phyloP scores from a whole-genome alignment of 129 eudicot species.

The Artemisia tridentata region DNA sequence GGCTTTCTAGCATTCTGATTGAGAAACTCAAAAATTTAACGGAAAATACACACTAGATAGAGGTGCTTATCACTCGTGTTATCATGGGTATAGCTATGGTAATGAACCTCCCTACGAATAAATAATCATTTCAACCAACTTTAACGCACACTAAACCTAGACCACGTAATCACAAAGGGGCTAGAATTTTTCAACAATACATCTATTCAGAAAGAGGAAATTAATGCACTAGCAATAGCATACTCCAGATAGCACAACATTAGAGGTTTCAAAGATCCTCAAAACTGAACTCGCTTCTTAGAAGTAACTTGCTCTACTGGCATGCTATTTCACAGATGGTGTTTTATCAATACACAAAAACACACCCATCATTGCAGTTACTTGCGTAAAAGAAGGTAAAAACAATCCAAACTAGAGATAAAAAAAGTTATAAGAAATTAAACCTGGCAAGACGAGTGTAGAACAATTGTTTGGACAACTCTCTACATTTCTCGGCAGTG shows the following conservation, averaged over 20 bases:
- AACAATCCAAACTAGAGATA: no score
- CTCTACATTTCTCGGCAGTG: constrained; percentile 32
- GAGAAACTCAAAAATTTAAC: no score
- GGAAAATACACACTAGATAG: no score
- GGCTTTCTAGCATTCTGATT: no score
- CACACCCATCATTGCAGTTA: neutral
- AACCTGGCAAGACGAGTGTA: constrained; percentile 50
- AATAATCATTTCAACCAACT: neutral
- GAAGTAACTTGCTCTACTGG: neutral
- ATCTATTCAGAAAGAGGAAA: neutral
- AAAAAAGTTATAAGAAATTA: neutral
- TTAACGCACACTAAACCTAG: no score
- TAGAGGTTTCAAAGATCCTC: no score
- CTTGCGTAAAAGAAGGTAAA: neutral
- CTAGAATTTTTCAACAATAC: no score
- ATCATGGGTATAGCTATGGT: no score
- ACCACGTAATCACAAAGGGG: no score
- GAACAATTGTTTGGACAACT: constrained; percentile 36
- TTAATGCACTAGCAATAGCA: neutral
- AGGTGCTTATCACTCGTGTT: no score
- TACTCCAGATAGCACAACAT: no score
- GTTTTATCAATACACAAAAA: neutral
- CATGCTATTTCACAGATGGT: neutral
- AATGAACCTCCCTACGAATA: neutral
- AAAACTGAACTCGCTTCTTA: neutral